Evolutionary conservation across 1,284 basidiomycete genomes (phyloP), one percentile per base, ranked within the genome.

Genomic region (Leccinum pallidistipes): DNA sequence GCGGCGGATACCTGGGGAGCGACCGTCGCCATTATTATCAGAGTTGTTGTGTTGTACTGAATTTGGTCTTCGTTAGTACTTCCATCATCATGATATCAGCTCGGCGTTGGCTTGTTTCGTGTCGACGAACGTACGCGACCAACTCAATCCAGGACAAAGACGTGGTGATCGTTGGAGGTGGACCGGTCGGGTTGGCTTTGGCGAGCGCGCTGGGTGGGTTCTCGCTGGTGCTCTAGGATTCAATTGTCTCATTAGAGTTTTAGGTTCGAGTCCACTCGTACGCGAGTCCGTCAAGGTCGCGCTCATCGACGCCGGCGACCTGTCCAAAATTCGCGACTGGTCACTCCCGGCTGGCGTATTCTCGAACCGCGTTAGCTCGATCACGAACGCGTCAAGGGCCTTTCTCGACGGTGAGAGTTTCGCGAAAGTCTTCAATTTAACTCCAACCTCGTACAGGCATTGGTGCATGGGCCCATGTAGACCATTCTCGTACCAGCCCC

Each of bases 91-190:
- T 32, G 32, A 49, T 49, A 16, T 27, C 24, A 49, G 5, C 7
- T 8, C 18, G 47, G 24, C 47, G 21, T 49, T 49, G 47, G 47
- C 14, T 27, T 27, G 11, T 47, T 47, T 47, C 45, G 6, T 21
- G 45, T 47, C 12, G 29, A 61, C 64, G 53, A 36, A 14, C 64
- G 3, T 73, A 67, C 24, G 51, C 69, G 21, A 68, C 67, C 21
- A 58, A 55, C 11, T 58, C 59, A 3, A n/a, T 65, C 24, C 78
- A 83, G 64, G 81, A 91, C 59, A 88, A 84, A 65, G 95, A 97
- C 74, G 82, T 97, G 58, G 92, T 97, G 36, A 92, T 98, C 67
- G 94, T 98, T 40, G 97, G 97, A 14, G 97, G 95, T 52, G 96
- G 96, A 1, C 95, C 95, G 21, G 94, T 88, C 1, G 97, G 97